Evolutionary conservation across 1,139 yeast genomes (phyloP).

Genomic region (Nakaseomyces sp.): DNA sequence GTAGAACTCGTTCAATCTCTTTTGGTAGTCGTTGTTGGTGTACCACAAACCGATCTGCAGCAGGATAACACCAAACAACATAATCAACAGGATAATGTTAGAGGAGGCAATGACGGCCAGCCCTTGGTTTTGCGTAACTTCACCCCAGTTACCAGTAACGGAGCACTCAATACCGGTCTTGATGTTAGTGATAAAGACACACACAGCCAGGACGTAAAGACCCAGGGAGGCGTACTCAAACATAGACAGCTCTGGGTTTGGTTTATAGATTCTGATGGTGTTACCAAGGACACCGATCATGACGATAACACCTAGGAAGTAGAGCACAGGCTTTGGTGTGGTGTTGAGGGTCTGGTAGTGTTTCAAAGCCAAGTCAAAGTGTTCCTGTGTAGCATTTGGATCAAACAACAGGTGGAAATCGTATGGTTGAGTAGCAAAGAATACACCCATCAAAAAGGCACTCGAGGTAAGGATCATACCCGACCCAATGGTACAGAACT

Average conservation of each 20-base stretch:
- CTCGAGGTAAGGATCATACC: conserved; percentile 35
- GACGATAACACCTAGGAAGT: conserved; percentile 36
- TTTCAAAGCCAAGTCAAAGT: conserved; percentile 51
- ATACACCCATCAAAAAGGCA: conserved; percentile 70
- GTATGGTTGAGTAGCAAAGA: conserved; percentile 74
- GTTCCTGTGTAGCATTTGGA: conserved; percentile 40
- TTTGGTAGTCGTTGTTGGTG: conserved; percentile 67
- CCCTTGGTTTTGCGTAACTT: conserved; percentile 78
- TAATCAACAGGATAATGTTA: conserved; percentile 62
- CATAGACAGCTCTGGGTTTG: conserved; percentile 69
- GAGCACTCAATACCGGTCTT: conserved; percentile 73
- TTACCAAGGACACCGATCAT: conserved; percentile 62
- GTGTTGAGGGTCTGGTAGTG: conserved; percentile 62
- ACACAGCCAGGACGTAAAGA: conserved; percentile 58
- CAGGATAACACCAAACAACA: conserved; percentile 66
- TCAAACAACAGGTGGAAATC: conserved; percentile 74
- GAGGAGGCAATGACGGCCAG: conserved; percentile 89
- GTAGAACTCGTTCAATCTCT: conserved; percentile 45
- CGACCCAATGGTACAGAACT: conserved; percentile 27
- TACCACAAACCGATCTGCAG: conserved; percentile 87
- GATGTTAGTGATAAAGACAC: conserved; percentile 78
- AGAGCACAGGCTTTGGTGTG: conserved; percentile 50
- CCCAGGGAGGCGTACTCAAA: conserved; percentile 85
- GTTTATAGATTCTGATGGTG: conserved; percentile 74
- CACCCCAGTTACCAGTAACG: conserved; percentile 78